Base-by-base conservation (phyloP, 73 alveolate species). In the Durusdinium trenchii region DNA sequence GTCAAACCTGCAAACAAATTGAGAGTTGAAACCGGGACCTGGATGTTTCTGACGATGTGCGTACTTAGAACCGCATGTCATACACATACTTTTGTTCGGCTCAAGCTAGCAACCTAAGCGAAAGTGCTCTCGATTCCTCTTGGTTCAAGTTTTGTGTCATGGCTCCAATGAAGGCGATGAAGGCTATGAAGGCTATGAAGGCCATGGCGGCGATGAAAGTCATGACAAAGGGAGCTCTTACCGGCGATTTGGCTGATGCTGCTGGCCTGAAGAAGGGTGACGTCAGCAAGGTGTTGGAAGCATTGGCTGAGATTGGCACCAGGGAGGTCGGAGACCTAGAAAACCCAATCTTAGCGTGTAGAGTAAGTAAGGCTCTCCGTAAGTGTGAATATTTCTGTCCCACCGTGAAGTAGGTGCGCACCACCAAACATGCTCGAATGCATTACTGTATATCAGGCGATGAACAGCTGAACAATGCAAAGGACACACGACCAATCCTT, bases 101-200 rank as follows among this genome's bases (percentile, higher is more conserved):
- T n/a, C n/a, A n/a, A n/a, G n/a, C n/a, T n/a, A n/a, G n/a, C n/a
- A n/a, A n/a, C n/a, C n/a, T n/a, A n/a, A n/a, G n/a, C n/a, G n/a
- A n/a, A n/a, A n/a, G n/a, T n/a, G n/a, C n/a, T n/a, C n/a, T n/a
- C n/a, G n/a, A n/a, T n/a, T n/a, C n/a, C n/a, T n/a, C n/a, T n/a
- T n/a, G n/a, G n/a, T n/a, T n/a, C n/a, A n/a, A n/a, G n/a, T n/a
- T n/a, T n/a, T n/a, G n/a, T n/a, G 73, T 60, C 73, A 60, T 60
- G 73, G 73, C 73, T 60, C 73, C 73, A 23, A n/a, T n/a, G n/a
- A 60, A 60, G 73, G 30, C 73, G 73, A 60, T 60, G 73, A 60
- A 60, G 30, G 73, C 73, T 32, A 60, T 23, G 73, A 32, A 23
- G 18, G 73, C 73, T 1, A 60, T 60, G 73, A n/a, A n/a, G n/a